phyloP scores from a whole-genome alignment of 139 green algal genomes.

The Tetradesmus obliquus region DNA sequence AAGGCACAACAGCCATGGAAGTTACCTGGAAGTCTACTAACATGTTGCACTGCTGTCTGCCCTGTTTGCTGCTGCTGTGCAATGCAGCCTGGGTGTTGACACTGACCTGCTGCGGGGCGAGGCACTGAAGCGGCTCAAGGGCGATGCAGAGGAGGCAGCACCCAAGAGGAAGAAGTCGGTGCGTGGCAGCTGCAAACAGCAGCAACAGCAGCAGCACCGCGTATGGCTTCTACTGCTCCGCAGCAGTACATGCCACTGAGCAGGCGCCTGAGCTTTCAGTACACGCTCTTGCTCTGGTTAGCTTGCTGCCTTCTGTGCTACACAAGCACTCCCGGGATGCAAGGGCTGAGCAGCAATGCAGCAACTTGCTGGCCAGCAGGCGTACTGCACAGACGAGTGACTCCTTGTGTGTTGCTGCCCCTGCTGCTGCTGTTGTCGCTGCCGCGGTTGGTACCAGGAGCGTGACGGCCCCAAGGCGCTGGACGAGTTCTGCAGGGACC shows the following conservation, averaged over 20 bases:
- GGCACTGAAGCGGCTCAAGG: slow-evolving; percentile 69
- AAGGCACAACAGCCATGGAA: too few species aligned
- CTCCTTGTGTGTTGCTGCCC: neutral
- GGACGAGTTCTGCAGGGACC: slow-evolving; percentile 91
- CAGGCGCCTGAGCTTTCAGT: neutral
- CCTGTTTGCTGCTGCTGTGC: neutral
- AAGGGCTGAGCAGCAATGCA: neutral
- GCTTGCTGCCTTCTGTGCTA: neutral
- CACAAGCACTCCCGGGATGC: too few species aligned
- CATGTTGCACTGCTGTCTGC: neutral
- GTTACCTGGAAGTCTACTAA: too few species aligned
- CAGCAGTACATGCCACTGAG: neutral
- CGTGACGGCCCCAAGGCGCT: slow-evolving; percentile 64
- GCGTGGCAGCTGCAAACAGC: neutral
- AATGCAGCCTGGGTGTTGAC: slow-evolving; percentile 60
- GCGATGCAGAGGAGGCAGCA: slow-evolving; percentile 65
- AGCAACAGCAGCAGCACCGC: neutral
- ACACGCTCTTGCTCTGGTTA: neutral
- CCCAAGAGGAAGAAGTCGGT: slow-evolving; percentile 65
- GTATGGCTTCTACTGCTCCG: neutral
- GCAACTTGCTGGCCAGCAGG: neutral
- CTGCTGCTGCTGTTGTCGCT: neutral
- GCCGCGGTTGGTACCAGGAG: neutral
- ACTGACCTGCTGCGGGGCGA: slow-evolving; percentile 64
- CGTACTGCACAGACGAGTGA: neutral